phyloP scores from a whole-genome alignment of 2,329 filamentous ascomycete genomes.

The Neonectria neomacrospora region DNA sequence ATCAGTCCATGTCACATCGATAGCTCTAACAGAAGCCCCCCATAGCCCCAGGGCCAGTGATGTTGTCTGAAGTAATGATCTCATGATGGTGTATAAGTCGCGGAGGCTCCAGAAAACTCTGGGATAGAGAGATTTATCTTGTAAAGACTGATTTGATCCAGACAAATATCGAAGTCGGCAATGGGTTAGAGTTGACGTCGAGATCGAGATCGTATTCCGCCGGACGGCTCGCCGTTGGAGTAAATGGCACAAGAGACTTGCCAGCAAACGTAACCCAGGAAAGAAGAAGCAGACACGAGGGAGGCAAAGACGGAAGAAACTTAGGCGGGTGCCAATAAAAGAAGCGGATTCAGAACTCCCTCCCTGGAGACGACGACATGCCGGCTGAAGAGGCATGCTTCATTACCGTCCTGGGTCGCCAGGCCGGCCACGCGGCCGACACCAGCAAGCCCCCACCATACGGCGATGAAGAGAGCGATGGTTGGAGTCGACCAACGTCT shows the following conservation, averaged over 20 bases:
- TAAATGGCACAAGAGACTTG: not conserved
- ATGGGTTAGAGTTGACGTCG: not conserved
- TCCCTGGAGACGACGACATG: conserved; percentile 1
- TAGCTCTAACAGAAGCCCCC: conserved; percentile 26
- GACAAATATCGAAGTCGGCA: not conserved
- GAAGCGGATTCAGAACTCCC: conserved; percentile 8
- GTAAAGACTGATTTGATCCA: conserved; percentile 15
- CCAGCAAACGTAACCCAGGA: not conserved
- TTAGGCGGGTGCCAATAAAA: conserved; percentile 17
- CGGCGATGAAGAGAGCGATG: conserved; percentile 8
- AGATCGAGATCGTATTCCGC: conserved; percentile 5
- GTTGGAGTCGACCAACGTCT: conserved; percentile 2
- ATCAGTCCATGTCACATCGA: conserved; percentile 38
- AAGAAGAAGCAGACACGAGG: not conserved
- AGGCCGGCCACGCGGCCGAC: conserved; percentile 17
- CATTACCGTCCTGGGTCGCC: conserved; percentile 8
- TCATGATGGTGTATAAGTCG: conserved; percentile 34
- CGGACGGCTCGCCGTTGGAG: not conserved
- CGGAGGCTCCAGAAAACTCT: conserved; percentile 6
- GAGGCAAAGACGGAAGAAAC: conserved; percentile 5
- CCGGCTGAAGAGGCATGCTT: conserved; percentile 12
- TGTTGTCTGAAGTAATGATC: conserved; percentile 29
- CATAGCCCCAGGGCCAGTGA: conserved; percentile 30
- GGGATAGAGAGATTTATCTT: not conserved
- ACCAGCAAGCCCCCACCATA: conserved; percentile 17